phyloP scores from a whole-genome alignment of 2,329 filamentous ascomycete species.

The Sclerotinia borealis region DNA sequence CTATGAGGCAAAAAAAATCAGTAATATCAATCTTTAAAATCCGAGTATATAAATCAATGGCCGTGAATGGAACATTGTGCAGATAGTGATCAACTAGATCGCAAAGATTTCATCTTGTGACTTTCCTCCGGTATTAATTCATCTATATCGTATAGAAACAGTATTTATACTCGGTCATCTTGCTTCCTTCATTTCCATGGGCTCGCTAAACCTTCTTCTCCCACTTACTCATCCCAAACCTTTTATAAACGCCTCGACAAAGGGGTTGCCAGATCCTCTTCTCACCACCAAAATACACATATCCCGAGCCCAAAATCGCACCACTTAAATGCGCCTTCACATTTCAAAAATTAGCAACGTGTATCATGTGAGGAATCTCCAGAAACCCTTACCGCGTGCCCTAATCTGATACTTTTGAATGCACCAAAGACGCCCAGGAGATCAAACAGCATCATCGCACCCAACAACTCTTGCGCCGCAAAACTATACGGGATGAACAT shows the following conservation, averaged over 20 bases:
- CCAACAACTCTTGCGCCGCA: not conserved
- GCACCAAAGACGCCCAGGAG: not conserved
- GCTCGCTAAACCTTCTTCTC: not conserved
- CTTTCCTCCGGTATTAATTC: not conserved
- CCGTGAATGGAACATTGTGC: too few species aligned
- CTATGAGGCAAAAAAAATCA: not conserved
- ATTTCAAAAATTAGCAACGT: not conserved
- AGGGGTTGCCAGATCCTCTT: not conserved
- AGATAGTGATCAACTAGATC: not conserved
- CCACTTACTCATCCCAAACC: not conserved
- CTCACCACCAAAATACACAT: conserved; percentile 4
- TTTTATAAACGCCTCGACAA: conserved; percentile 1
- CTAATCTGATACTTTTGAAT: not conserved
- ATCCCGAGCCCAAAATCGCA: not conserved
- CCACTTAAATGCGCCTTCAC: conserved; percentile 6
- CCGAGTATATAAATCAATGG: not conserved
- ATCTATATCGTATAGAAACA: not conserved
- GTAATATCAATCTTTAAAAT: not conserved
- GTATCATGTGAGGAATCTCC: too few species aligned
- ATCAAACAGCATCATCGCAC: not conserved
- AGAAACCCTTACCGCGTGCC: conserved; percentile 1
- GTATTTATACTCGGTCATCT: too few species aligned
- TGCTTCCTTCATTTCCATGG: not conserved
- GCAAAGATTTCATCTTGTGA: not conserved
- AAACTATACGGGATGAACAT: not conserved